phyloP scores from a whole-genome alignment of 768 basidiomycete genomes.

The Cystobasidium ongulense region DNA sequence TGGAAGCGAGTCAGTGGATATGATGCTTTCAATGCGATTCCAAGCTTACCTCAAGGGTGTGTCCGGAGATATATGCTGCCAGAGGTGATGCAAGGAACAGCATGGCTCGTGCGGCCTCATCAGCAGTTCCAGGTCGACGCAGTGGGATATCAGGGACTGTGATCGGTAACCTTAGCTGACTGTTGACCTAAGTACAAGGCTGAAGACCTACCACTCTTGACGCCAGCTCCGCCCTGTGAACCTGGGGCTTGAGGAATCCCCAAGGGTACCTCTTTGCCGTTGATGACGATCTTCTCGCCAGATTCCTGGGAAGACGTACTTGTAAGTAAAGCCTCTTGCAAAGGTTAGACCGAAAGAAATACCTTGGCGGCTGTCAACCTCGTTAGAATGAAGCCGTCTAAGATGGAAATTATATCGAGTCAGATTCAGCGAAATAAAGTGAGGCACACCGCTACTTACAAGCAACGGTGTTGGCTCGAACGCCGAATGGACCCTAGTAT shows the following conservation, averaged over 20 bases:
- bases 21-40: background rate
- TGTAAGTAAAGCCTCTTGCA: background rate
- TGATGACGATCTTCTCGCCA: slow-evolving; percentile 66
- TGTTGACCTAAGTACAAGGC: background rate
- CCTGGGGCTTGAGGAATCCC: slow-evolving; percentile 60
- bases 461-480: slow-evolving; percentile 72
- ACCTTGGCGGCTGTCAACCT: slow-evolving; percentile 66
- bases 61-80: slow-evolving; percentile 70
- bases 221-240: slow-evolving; percentile 39
- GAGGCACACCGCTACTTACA: slow-evolving; percentile 45
- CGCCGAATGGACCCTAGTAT: slow-evolving; percentile 55
- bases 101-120: slow-evolving; percentile 67
- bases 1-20: background rate
- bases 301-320: slow-evolving; percentile 48
- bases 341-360: background rate
- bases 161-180: background rate
- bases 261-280: slow-evolving; percentile 72
- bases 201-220: slow-evolving; percentile 42
- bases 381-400: slow-evolving; percentile 62
- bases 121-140: slow-evolving; percentile 58
- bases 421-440: background rate
- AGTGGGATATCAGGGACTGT: slow-evolving; percentile 55
- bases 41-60: slow-evolving; percentile 61
- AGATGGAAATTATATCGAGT: background rate
- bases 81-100: slow-evolving; percentile 72